Base-by-base conservation (phyloP, 148 eudicot species). In the Camellia granthamiana region DNA sequence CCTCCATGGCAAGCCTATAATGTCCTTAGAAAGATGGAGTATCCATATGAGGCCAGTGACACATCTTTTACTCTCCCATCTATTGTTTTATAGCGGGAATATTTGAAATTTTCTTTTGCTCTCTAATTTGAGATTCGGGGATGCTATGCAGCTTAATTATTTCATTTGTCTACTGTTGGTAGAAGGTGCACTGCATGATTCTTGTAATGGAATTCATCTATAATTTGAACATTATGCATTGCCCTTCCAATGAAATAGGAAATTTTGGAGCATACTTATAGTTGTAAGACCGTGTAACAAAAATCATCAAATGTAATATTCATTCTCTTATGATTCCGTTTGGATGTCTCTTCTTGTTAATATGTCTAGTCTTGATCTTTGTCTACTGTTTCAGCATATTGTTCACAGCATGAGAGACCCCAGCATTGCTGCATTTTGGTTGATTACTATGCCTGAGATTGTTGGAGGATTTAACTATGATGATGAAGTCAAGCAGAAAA, bases 361-460 rank as follows among this genome's bases (percentile, higher is more conserved):
- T n/a, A 41, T 80, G 30, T 49, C n/a, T 65, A 13, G 23, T 64
- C 3, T 61, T 74, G 78, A 41, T 80, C 43, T 75, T 30, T 66
- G 42, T 56, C 77, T 56, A 21, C 79, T 87, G 73, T 83, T 86
- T 87, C 94, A 95, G 98, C 94, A 91, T 81, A 93, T 95, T 61
- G 89, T 85, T 80, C 84, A 88, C 81, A 92, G 93, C 87, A 92
- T 95, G 97, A 95, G 91, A 84, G 97, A 95, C 84, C 98, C 98
- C 23, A 95, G 97, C 86, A 95, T 95, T 81, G 97, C 95, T 83
- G 94, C 94, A 60, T 95, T 95, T 90, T 95, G 98, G 98, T 84
- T 95, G 87, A 86, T 95, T 79, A 90, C 97, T 16, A 88, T 95
- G 91, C 98, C 98, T 18, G 95, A 95, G 86, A 89, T 95, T 83